Percentiles rank a stretch among this genome's conserved stretches.
Evolutionary conservation across 768 basidiomycete genomes (phyloP).

Genomic region (Agrocybe pediades): DNA sequence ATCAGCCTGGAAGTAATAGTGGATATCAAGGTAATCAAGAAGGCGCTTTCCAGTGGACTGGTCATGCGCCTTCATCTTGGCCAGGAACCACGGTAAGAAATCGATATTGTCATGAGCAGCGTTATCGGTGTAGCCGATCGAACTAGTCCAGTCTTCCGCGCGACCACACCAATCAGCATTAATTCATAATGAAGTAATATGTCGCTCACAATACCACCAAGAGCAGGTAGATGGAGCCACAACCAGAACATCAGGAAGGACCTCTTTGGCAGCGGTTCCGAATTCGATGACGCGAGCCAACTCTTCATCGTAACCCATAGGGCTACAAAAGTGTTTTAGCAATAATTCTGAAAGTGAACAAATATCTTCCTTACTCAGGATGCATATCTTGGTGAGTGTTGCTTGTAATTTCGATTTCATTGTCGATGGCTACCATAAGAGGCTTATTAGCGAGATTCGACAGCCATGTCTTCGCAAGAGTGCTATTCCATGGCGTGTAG

Average conservation of each 20-base stretch:
- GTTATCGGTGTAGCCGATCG: slow-evolving; percentile 47
- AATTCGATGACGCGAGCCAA: slow-evolving; percentile 44
- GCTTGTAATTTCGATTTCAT: slow-evolving; percentile 58
- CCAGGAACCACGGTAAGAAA: slow-evolving; percentile 59
- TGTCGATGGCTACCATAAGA: slow-evolving; percentile 49
- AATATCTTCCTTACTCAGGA: slow-evolving; percentile 33
- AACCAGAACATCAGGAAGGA: slow-evolving; percentile 43
- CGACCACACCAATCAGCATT: not conserved
- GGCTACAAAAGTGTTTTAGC: slow-evolving; percentile 24
- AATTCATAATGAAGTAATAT: not conserved
- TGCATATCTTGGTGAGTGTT: slow-evolving; percentile 62
- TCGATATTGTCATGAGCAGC: slow-evolving; percentile 53
- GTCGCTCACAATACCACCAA: slow-evolving; percentile 45
- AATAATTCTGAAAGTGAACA: not conserved
- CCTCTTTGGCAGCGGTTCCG: slow-evolving; percentile 42
- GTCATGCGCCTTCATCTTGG: slow-evolving; percentile 44
- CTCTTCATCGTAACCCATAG: slow-evolving; percentile 54
- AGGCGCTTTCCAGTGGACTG: slow-evolving; percentile 38
- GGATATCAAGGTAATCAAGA: slow-evolving; percentile 58
- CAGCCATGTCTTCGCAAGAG: slow-evolving; percentile 45
- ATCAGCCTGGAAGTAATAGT: slow-evolving; percentile 56
- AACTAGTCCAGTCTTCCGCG: slow-evolving; percentile 52
- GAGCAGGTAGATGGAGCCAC: slow-evolving; percentile 49
- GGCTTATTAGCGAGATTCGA: slow-evolving; percentile 48
- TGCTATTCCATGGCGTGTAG: slow-evolving; percentile 52